Evolutionary conservation across 495 filamentous ascomycete species (phyloP), one percentile per base, ranked within the genome.

Genomic region (Aspergillus bridgeri): DNA sequence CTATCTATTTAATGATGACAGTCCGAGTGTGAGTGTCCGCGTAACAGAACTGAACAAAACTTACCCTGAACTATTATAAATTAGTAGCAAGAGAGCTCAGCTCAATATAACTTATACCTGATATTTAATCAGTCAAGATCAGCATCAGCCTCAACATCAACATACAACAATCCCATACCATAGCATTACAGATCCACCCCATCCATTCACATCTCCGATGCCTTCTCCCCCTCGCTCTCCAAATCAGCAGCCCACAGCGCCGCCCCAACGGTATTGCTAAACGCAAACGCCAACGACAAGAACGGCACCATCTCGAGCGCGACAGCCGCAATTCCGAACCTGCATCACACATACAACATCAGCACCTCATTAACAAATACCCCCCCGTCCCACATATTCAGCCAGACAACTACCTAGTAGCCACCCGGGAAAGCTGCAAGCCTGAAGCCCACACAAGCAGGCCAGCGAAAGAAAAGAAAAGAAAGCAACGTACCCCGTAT

Each of bases 171-270:
- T n/a, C 48, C 17, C 17, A 18, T 27, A 21, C 23, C n/a, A n/a
- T n/a, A n/a, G n/a, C n/a, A n/a, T n/a, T n/a, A n/a, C n/a, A n/a
- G n/a, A n/a, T n/a, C 19, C 15, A 18, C 49, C 5, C 27, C 17
- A 24, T 46, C 18, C 38, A 42, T 23, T 44, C 22, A 51, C 18
- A 22, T 9, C 15, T 42, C 29, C 29, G 29, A 33, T 11, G 2
- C 1, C 45, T 64, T 70, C 48, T 65, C 49, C 8, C 46, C 57
- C 18, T 60, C 81, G 57, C 81, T 79, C 73, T 98, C 94, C 53
- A 97, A 82, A 75, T 97, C 93, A 6, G 90, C 87, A 20, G 94
- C 92, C 91, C 91, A 98, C 24, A 98, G 76, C 19, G 92, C 94
- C 22, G 94, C 94, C 1, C 93, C 94, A 50, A 93, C 90, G 9